Evolutionary conservation across 1,139 yeast genomes (phyloP).

Genomic region (Chernovozyma aurita): DNA sequence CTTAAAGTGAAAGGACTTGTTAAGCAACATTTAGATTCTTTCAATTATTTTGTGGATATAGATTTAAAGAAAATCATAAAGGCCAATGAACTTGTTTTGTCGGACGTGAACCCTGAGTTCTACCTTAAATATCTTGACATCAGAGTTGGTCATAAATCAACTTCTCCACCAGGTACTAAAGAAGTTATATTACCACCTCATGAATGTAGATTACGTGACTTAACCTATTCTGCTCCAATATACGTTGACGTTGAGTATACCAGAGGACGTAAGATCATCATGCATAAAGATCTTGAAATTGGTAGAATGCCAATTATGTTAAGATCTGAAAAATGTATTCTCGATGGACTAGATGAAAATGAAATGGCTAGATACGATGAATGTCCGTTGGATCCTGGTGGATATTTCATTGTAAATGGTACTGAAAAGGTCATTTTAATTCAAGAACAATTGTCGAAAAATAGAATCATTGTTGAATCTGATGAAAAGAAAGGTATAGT

Average conservation of each 20-base stretch:
- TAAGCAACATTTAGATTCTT: conserved; percentile 95
- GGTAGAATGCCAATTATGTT: conserved; percentile 99
- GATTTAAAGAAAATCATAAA: conserved; percentile 87
- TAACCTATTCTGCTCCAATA: conserved; percentile 94
- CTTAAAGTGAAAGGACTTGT: conserved; percentile 93
- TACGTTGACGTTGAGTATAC: conserved; percentile 97
- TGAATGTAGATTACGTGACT: conserved; percentile 91
- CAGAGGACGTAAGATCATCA: conserved; percentile 85
- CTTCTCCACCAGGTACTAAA: conserved; percentile 45
- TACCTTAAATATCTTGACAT: conserved; percentile 89
- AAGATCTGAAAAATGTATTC: conserved; percentile 84
- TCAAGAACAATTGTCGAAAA: conserved; percentile 94
- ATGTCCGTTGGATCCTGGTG: conserved; percentile 98
- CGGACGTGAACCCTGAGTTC: conserved; percentile 97
- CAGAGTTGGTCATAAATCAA: conserved; percentile 73
- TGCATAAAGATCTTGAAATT: conserved; percentile 86
- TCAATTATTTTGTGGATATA: conserved; percentile 89
- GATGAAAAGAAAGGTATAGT: conserved; percentile 92
- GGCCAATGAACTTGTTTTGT: conserved; percentile 84
- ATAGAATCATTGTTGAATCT: conserved; percentile 96
- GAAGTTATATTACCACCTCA: conserved; percentile 85
- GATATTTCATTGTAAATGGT: conserved; percentile 95
- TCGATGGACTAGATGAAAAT: conserved; percentile 70
- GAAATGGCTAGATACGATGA: conserved; percentile 89
- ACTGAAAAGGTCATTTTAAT: conserved; percentile 95